Evolutionary conservation across 352 stramenopile species (phyloP).

Genomic region (Lagenidium sp.): DNA sequence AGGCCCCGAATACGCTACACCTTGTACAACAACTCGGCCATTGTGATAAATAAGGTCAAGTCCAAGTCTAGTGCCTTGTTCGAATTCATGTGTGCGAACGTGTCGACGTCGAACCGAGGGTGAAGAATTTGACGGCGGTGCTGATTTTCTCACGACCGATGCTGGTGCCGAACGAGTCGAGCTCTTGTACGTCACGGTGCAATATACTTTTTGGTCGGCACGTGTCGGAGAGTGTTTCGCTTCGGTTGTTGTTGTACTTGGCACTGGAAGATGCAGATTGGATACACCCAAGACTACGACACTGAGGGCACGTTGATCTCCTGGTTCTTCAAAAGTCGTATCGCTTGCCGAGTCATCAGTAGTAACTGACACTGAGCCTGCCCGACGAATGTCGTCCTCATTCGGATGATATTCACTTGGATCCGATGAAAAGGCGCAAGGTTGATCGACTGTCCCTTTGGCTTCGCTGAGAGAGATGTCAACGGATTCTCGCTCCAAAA

Average conservation of each 20-base stretch:
- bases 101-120: conserved; percentile 7
- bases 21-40: conserved; percentile 67
- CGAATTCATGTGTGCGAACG: conserved; percentile 59
- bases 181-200: conserved; percentile 68
- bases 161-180: conserved; percentile 69
- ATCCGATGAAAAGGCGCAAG: too few species aligned
- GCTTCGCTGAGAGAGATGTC: conserved; percentile 26
- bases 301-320: conserved; percentile 57
- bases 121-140: not conserved
- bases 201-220: conserved; percentile 75
- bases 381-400: not conserved
- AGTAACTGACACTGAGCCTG: conserved; percentile 27
- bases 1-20: conserved; percentile 51
- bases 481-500: conserved; percentile 63
- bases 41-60: conserved; percentile 79
- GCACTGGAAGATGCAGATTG: conserved; percentile 56
- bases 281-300: conserved; percentile 67
- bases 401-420: too few species aligned
- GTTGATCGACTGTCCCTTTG: too few species aligned
- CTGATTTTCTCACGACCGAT: conserved; percentile 20
- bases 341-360: conserved; percentile 65
- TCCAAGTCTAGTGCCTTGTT: conserved; percentile 41
- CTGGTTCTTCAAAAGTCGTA: conserved; percentile 44
- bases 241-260: too few species aligned
- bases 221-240: too few species aligned